Evolutionary conservation across 306 rosid genomes (phyloP).

Genomic region (Casuarina equisetifolia): DNA sequence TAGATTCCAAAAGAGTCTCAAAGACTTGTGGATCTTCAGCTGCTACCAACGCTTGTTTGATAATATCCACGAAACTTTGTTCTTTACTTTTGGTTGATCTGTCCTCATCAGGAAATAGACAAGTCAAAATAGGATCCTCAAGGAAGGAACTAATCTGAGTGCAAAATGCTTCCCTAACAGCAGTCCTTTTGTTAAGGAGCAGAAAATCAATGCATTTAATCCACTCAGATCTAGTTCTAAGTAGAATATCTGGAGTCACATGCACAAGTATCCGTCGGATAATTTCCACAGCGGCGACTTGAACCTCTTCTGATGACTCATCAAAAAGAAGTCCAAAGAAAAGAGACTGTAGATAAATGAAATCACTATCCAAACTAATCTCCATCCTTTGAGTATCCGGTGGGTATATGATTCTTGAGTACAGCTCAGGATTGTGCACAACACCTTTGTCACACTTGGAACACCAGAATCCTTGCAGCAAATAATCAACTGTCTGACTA

Average conservation of each 20-base stretch:
- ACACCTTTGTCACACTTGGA: constrained; percentile 67
- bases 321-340: constrained; percentile 77
- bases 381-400: constrained; percentile 37
- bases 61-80: constrained; percentile 51
- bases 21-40: constrained; percentile 56
- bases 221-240: constrained; percentile 59
- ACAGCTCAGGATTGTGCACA: constrained; percentile 30
- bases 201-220: constrained; percentile 59
- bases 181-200: constrained; percentile 55
- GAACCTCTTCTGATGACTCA: constrained; percentile 81
- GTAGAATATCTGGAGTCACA: constrained; percentile 44
- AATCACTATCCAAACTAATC: constrained; percentile 46
- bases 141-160: constrained; percentile 69
- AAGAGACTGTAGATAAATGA: constrained; percentile 49
- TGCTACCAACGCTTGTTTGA: constrained; percentile 51
- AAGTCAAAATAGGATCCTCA: constrained; percentile 55
- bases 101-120: constrained; percentile 50
- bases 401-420: constrained; percentile 37
- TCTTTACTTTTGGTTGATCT: constrained; percentile 49
- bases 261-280: constrained; percentile 73
- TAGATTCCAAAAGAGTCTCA: constrained; percentile 79
- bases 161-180: constrained; percentile 84
- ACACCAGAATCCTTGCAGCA: constrained; percentile 84
- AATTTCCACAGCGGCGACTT: constrained; percentile 71
- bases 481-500: constrained; percentile 50